Evolutionary conservation across 2,329 filamentous ascomycete genomes (phyloP), one percentile per base, ranked within the genome.

Genomic region (Trichoderma pleuroti): DNA sequence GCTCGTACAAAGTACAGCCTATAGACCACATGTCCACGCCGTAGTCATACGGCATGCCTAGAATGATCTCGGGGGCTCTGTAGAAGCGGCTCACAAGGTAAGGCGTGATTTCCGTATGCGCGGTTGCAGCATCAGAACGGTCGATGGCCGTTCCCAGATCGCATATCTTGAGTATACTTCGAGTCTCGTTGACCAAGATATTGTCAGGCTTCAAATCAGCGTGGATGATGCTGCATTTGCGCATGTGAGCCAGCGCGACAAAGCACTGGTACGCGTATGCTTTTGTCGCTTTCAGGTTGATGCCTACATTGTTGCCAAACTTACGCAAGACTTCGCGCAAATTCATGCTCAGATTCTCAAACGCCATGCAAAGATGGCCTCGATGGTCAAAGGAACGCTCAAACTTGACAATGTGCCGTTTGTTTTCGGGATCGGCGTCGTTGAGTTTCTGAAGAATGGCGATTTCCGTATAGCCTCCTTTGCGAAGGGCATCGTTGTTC

Each of bases 181-280:
- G 91, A 72, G 86, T 89, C 74, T 97, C 93, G 75, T 95, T 96
- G 74, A 95, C 94, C 76, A 99, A 84, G 70, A 99, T 95, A 76
- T 99, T 99, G 87, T 99, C 96, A 10, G 96, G 96, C 82, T 99
- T 99, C 76, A 99, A 81, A 85, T 99, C 96, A 16, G 95, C 94
- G 79, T 99, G 96, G 66, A 99, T 88, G 78, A 99, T 93, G 80
- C 94, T 94, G 83, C 93, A 97, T 78, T 93, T 95, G 76, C 93
- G 92, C 84, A 99, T 88, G 76, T 98, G 90, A 76, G 91, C 91
- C 66, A 99, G 83, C 2, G 93, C 93, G 32, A 97, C 86, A 80
- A 99, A 98, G 80, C 97, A 97, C 81, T 99, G 96, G 77, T 94
- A 92, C 5, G 95, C 93, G 78, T 98, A 99, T 18, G 91, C 90